Evolutionary conservation across 768 basidiomycete genomes (phyloP), one percentile per base, ranked within the genome.

Genomic region (Boletus barrowsii): DNA sequence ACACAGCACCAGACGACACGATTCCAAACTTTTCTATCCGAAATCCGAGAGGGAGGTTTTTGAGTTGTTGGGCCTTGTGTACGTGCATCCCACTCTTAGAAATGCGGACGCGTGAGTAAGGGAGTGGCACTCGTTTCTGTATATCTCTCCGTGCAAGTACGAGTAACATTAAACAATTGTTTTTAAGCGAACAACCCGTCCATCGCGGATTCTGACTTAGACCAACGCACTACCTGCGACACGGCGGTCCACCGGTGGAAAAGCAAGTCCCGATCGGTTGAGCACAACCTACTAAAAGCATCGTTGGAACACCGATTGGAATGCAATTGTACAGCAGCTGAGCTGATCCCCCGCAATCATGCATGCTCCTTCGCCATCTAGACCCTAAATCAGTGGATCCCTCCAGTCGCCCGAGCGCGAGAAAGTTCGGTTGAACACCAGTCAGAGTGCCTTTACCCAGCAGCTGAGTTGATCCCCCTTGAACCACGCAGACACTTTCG

Each of bases 1-100:
- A 14, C 18, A 54, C 41, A 48, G 45, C 42, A 90, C 81, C 1
- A 79, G 86, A 51, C 76, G 82, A 17, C 79, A 80, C 47, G 86
- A 90, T 66, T 84, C 85, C 14, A 80, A 80, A 58, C 62, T 71
- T 2, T 80, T 84, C 56, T 73, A 74, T 49, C 85, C 88, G 3
- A 79, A 73, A 53, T 84, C 80, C 46, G 90, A 92, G 63, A 70
- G 79, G 57, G 87, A 89, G 32, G 83, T 89, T 1, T 93, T 93
- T 61, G 79, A 83, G 30, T 71, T 87, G 1, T 71, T 91, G 14
- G 87, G 84, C 1, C 68, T 92, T 47, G 75, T 82, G 42, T 92
- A 83, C 78, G 72, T 93, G 26, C 82, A 85, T 53, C 90, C 91
- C 3, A 78, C 73, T 1, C 66, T 84, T 71, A 78, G 91, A 48